Evolutionary conservation across 345 rosid species (phyloP).

Genomic region (Gossypium raimondii): DNA sequence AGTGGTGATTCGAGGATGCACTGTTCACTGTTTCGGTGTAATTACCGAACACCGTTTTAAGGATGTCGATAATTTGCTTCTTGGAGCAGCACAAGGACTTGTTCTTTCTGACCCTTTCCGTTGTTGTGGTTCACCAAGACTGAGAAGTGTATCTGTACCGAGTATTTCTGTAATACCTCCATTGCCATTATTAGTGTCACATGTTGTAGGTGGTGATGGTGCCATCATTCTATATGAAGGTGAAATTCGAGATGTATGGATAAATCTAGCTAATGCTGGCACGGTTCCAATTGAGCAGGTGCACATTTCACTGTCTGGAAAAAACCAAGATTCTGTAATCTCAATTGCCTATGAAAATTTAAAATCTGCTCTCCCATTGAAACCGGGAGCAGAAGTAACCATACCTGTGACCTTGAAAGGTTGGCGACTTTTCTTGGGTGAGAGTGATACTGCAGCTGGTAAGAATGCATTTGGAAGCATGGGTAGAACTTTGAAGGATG

Average conservation of each 20-base stretch:
- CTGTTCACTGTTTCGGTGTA: slow-evolving; percentile 92
- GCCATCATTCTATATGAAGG: slow-evolving; percentile 90
- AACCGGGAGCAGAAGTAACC: slow-evolving; percentile 90
- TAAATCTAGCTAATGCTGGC: slow-evolving; percentile 93
- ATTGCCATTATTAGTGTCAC: slow-evolving; percentile 79
- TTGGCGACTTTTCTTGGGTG: slow-evolving; percentile 72
- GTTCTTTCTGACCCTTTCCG: slow-evolving; percentile 98
- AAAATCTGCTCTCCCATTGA: slow-evolving; percentile 78
- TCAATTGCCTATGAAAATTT: slow-evolving; percentile 68
- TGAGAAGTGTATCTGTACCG: slow-evolving; percentile 73
- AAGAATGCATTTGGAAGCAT: slow-evolving; percentile 51
- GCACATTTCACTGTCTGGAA: slow-evolving; percentile 89
- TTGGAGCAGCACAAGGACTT: slow-evolving; percentile 97
- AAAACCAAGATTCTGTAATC: slow-evolving; percentile 88
- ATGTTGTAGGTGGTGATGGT: slow-evolving; percentile 88
- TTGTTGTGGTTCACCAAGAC: slow-evolving; percentile 84
- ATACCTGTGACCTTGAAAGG: slow-evolving; percentile 85
- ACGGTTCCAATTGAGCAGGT: slow-evolving; percentile 89
- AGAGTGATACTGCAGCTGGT: slow-evolving; percentile 51
- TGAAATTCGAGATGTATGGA: slow-evolving; percentile 76
- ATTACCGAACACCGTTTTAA: slow-evolving; percentile 86
- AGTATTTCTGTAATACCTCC: slow-evolving; percentile 74
- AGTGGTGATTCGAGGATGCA: slow-evolving; percentile 84
- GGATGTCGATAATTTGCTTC: slow-evolving; percentile 96
- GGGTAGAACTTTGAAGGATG: slow-evolving; percentile 69